Conservation (phyloP, 1,284 basidiomycete species). For the Lentinula novae-zelandiae region DNA sequence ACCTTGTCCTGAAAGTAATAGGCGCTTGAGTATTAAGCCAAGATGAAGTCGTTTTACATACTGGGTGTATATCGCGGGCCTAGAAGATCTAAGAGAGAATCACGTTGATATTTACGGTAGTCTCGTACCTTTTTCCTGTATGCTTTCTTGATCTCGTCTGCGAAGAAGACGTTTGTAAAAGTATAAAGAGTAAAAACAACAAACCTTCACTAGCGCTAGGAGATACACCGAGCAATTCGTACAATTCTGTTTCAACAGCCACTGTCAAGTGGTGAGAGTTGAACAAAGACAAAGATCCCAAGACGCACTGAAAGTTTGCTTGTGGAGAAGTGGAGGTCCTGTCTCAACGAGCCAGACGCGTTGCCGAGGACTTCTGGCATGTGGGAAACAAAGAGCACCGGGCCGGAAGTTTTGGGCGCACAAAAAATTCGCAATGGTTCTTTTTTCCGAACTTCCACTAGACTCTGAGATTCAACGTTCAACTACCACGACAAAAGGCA, state of each 20-base stretch:
- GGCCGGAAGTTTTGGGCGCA: not conserved
- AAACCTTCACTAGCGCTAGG: slow-evolving; percentile 69
- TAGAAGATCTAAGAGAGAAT: slow-evolving; percentile 31
- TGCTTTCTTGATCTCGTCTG: slow-evolving; percentile 88
- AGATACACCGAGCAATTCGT: slow-evolving; percentile 76
- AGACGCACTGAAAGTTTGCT: slow-evolving; percentile 12
- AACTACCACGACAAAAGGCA: not conserved
- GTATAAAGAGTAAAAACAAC: slow-evolving; percentile 8
- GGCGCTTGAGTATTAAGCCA: slow-evolving; percentile 7
- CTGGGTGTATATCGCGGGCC: slow-evolving; percentile 90
- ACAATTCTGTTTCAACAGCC: slow-evolving; percentile 71
- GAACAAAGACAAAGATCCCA: not conserved
- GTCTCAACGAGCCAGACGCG: not conserved
- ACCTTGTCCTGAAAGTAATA: slow-evolving; percentile 58
- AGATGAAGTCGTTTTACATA: slow-evolving; percentile 38
- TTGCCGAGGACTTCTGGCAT: slow-evolving; percentile 20
- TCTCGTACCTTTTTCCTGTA: slow-evolving; percentile 80
- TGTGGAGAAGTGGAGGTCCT: not conserved
- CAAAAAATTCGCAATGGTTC: not conserved
- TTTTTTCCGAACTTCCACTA: not conserved
- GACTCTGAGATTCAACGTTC: not conserved
- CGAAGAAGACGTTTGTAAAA: not conserved
- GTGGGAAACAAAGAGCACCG: slow-evolving; percentile 7
- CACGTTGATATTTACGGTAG: slow-evolving; percentile 11
- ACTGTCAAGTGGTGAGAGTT: slow-evolving; percentile 36